Percentiles rank a stretch among this genome's conserved stretches.
phyloP scores from a whole-genome alignment of 2,329 filamentous ascomycete species.

The Fusarium sp. region DNA sequence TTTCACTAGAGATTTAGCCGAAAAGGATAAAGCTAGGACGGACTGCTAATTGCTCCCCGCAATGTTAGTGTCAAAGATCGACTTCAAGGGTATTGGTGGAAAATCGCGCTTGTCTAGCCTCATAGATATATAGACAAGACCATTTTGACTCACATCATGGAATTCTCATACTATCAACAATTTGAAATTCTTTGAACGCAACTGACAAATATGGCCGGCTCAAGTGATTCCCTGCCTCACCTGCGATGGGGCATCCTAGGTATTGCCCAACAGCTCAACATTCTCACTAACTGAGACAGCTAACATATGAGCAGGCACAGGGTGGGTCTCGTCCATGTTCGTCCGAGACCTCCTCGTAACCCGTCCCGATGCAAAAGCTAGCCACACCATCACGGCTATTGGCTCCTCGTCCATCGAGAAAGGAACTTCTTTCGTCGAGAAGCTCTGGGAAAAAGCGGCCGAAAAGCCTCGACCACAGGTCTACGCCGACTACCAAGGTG shows the following conservation, averaged over 20 bases:
- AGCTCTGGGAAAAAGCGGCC: constrained; percentile 8
- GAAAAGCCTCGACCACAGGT: constrained; percentile 10
- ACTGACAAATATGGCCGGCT: constrained; percentile 24
- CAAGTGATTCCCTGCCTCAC: background rate
- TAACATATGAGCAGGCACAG: constrained; percentile 8
- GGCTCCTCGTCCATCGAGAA: constrained; percentile 10
- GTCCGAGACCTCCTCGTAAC: constrained; percentile 6
- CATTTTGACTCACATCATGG: no score
- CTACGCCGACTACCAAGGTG: constrained; percentile 50
- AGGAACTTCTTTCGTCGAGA: constrained; percentile 8
- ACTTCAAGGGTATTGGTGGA: no score
- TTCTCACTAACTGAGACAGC: no score
- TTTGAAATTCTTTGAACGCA: accelerated
- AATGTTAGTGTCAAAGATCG: no score
- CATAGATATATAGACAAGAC: background rate
- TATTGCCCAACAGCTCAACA: no score
- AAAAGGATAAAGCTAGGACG: no score
- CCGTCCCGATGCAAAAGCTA: constrained; percentile 13
- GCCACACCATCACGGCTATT: constrained; percentile 14
- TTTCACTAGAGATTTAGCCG: no score
- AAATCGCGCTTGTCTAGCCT: background rate
- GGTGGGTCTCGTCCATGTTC: constrained; percentile 37
- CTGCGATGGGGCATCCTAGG: constrained; percentile 26
- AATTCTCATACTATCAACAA: background rate
- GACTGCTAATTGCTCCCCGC: no score